Percentiles rank a stretch among this genome's conserved stretches.
Evolutionary conservation across 2,329 filamentous ascomycete species (phyloP).

Genomic region (Teratosphaeria pseudoeucalypti): DNA sequence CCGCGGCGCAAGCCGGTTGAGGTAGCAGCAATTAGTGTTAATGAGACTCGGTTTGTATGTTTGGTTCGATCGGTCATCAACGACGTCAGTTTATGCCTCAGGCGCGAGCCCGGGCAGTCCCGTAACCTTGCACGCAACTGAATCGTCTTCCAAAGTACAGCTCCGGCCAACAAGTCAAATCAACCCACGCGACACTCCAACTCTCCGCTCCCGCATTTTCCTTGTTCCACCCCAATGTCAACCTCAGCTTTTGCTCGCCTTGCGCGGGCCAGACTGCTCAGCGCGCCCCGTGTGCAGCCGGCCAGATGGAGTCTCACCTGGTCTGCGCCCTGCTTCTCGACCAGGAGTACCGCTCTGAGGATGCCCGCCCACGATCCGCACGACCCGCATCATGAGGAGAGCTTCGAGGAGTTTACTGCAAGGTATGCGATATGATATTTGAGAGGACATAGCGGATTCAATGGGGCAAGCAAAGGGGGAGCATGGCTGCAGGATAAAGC

Average conservation of each 20-base stretch:
- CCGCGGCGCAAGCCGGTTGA: neutral
- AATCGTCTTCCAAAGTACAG: neutral
- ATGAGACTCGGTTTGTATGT: neutral
- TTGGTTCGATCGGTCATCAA: neutral
- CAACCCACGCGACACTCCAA: neutral
- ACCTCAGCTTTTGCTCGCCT: slow-evolving; percentile 15
- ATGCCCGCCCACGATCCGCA: slow-evolving; percentile 26
- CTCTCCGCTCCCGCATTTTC: neutral
- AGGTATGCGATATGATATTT: slow-evolving; percentile 52
- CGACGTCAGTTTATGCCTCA: neutral
- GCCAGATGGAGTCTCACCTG: neutral
- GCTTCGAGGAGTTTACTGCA: slow-evolving; percentile 95
- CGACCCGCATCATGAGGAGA: slow-evolving; percentile 76
- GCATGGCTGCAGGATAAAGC: slow-evolving; percentile 5
- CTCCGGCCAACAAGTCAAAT: neutral
- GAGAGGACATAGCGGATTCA: neutral
- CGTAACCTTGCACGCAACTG: neutral
- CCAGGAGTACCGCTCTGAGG: slow-evolving; percentile 32
- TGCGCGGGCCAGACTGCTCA: slow-evolving; percentile 9
- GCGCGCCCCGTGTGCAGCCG: slow-evolving; percentile 9
- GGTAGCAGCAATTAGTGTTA: neutral
- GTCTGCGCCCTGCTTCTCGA: slow-evolving; percentile 35
- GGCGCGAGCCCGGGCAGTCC: neutral
- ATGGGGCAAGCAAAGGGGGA: neutral
- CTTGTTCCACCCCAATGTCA: slow-evolving; percentile 9